Evolutionary conservation across 257 asterid species (phyloP), one percentile per base, ranked within the genome.

Genomic region (Coffea eugenioides): DNA sequence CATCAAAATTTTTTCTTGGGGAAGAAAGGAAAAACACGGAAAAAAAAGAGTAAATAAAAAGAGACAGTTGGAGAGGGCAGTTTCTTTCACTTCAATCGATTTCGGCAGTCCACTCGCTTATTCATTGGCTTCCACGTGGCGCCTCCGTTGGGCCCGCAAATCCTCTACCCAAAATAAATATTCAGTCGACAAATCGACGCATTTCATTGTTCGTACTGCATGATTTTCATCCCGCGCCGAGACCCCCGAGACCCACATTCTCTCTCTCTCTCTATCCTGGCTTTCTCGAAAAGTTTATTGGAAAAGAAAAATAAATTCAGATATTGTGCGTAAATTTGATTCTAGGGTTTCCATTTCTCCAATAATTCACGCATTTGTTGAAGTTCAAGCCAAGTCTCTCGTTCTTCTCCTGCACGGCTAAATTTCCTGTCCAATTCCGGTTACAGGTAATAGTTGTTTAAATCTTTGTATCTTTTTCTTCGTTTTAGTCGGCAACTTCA

Each of bases 101-200:
- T 52, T 57, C 34, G 74, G 56, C 74, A 52, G 79, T 74, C 69
- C 25, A 71, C 23, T 65, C 6, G 1, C 2, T 3, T 64, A 41
- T 5, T 3, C 51, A 0, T 67, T 49, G 10, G 73, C 45, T 15
- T 77, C 78, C 85, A 82, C 79, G 81, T 77, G 81, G 81, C 85
- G 45, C 2, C 3, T 16, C 81, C 81, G 31, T 34, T 8, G 84
- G 78, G 70, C 79, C 84, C 84, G 78, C 81, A 77, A 41, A 46
- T 81, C 84, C 57, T 80, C 14, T 52, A 3, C 0, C 14, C 14
- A 3, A 15, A 15, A 20, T 34, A 49, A 71, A 45, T 62, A 49
- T 71, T 54, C 18, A 21, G 0, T 61, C 64, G 46, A 34, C 57
- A 48, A 59, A 61, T 25, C 75, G 49, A 81, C 69, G 77, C 69